Evolutionary conservation across 805 yeast species (phyloP).

Genomic region (Candida sonorensis): DNA sequence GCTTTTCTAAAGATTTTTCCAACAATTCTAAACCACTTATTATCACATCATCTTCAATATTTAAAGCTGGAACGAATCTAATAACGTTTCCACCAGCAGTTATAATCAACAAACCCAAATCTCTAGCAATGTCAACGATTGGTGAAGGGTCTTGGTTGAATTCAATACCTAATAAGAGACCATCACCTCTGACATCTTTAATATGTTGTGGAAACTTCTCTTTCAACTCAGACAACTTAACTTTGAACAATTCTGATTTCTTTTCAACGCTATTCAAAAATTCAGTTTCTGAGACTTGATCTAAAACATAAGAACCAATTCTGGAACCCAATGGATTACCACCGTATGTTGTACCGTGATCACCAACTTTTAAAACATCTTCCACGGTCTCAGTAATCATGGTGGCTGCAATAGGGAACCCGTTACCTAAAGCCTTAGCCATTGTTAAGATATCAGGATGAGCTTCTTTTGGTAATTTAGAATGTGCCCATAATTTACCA

Average conservation of each 20-base stretch:
- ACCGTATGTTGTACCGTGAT: slow-evolving; percentile 97
- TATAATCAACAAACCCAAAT: slow-evolving; percentile 74
- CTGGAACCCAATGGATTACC: slow-evolving; percentile 92
- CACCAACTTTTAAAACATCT: slow-evolving; percentile 71
- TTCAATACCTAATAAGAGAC: slow-evolving; percentile 81
- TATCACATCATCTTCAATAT: slow-evolving; percentile 64
- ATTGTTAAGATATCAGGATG: slow-evolving; percentile 92
- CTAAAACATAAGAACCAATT: slow-evolving; percentile 71
- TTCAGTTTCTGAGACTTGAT: slow-evolving; percentile 50
- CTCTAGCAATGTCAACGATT: slow-evolving; percentile 65
- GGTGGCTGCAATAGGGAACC: slow-evolving; percentile 94
- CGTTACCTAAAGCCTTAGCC: slow-evolving; percentile 97
- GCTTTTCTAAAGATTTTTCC: slow-evolving; percentile 42
- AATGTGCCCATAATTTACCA: slow-evolving; percentile 92
- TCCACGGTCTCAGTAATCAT: slow-evolving; percentile 80
- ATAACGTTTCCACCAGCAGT: slow-evolving; percentile 91
- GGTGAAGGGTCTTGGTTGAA: slow-evolving; percentile 56
- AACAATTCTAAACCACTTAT: slow-evolving; percentile 68
- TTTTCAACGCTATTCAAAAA: slow-evolving; percentile 55
- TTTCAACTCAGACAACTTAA: slow-evolving; percentile 43
- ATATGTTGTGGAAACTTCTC: slow-evolving; percentile 55
- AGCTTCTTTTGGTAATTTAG: slow-evolving; percentile 63
- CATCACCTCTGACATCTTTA: slow-evolving; percentile 76
- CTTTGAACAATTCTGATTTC: slow-evolving; percentile 51
- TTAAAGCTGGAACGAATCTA: slow-evolving; percentile 88